These are phyloP conservation scores for Stephania japonica DNA, from an alignment of 164 flowering plant species.

Conservation along the genomic window DNA sequence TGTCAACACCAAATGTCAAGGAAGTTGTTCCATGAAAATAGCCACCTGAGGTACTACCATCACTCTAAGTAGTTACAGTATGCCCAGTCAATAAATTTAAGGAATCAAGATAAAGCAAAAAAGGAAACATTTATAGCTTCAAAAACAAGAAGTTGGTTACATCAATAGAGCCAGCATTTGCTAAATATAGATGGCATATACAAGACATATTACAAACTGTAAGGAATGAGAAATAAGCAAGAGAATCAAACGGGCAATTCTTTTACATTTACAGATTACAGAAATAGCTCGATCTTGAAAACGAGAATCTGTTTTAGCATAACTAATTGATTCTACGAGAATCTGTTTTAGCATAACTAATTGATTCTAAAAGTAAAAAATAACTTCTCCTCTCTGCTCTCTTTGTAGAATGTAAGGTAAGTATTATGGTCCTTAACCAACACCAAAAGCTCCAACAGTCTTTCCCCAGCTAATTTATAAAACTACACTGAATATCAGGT, in stretches of 20 bases:
- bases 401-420: no score
- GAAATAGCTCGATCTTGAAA: no score
- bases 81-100: not conserved
- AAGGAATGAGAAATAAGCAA: not conserved
- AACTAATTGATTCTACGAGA: no score
- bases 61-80: not conserved
- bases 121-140: not conserved
- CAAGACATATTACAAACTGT: not conserved
- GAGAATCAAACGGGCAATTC: no score
- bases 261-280: no score
- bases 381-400: not conserved
- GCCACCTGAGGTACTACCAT: conserved; percentile 48
- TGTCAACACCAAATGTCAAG: conserved; percentile 69
- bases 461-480: not conserved
- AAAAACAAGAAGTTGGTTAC: not conserved
- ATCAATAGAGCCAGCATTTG: no score
- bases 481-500: not conserved
- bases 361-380: not conserved
- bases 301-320: no score
- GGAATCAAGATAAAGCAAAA: not conserved
- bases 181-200: no score
- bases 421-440: not conserved
- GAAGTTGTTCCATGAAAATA: conserved; percentile 60
- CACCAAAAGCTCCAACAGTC: not conserved
- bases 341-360: no score